Evolutionary conservation across 2,329 filamentous ascomycete genomes (phyloP), one percentile per base, ranked within the genome.

Genomic region (Corinectria fuckeliana): DNA sequence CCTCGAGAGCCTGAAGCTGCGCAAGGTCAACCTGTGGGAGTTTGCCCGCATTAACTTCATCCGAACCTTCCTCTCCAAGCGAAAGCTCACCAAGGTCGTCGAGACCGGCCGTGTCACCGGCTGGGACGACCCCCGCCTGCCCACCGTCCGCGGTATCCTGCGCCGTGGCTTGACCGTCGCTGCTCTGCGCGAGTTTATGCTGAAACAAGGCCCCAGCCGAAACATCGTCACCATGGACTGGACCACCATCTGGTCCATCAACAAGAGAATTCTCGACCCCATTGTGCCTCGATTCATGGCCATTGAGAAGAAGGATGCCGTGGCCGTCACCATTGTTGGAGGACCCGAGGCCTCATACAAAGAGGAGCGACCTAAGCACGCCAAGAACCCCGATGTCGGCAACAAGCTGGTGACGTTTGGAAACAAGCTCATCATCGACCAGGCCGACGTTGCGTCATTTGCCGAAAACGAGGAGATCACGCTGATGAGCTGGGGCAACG

Each of bases 401-500:
- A 88, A 81, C 69, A 97, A 97, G 85, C 91, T 92, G 78, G 91
- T 97, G 5, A 83, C 87, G 23, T 96, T 89, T 75, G 91, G 90
- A 72, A 84, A 85, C 57, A 84, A 88, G 62, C 82, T 97, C 65
- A 81, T 95, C 61, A 80, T 98, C 51, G 94, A 97, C 74, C 94
- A 97, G 77, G 90, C 84, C 44, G 94, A 98, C 70, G 92, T 90
- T 62, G 89, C 89, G 74, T 85, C 85, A 23, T 96, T 97, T 78
- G 90, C 87, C 69, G 83, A 90, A 60, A 88, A 90, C 72, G 94
- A 98, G 80, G 93, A 97, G 77, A 91, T 98, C 70, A 97, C 94
- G 0, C 83, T 97, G 39, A 97, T 97, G 94, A 91, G 91, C 75
- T 98, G 94, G 94, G 95, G 94, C 69, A 96, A 96, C 71, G 92